A percentile compares a stretch with the other conserved stretches of the same genome.
These are phyloP conservation scores for Aspergillus carlsbadensis DNA, from an alignment of 495 filamentous ascomycete genomes.

Conservation along the genomic window DNA sequence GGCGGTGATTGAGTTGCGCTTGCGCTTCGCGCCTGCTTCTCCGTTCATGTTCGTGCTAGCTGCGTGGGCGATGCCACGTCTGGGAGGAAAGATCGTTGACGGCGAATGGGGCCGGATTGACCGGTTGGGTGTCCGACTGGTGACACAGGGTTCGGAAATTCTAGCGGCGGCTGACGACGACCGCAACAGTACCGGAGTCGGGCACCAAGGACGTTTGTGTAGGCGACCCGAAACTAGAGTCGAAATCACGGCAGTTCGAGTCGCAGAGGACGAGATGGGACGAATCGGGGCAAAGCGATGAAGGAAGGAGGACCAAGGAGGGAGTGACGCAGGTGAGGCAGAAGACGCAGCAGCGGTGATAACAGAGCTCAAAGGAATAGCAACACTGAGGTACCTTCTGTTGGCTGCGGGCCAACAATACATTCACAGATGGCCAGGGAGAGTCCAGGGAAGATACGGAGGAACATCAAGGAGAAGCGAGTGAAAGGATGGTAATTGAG, in stretches of 20 bases:
- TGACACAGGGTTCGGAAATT: conserved; percentile 1
- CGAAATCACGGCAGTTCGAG: background rate
- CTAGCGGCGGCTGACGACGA: conserved; percentile 8
- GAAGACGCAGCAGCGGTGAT: conserved; percentile 6
- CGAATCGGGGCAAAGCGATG: background rate
- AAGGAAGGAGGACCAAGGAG: conserved; percentile 1
- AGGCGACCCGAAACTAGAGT: conserved; percentile 1
- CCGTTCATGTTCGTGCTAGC: conserved; percentile 53
- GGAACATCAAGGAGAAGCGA: conserved; percentile 7
- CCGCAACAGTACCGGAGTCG: conserved; percentile 6
- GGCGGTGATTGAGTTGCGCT: conserved; percentile 53
- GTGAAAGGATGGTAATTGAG: conserved; percentile 8
- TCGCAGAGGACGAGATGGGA: background rate
- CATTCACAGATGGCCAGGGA: conserved; percentile 30
- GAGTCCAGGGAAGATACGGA: conserved; percentile 11
- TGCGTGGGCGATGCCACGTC: conserved; percentile 2
- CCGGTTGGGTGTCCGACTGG: background rate
- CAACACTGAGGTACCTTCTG: conserved; percentile 34
- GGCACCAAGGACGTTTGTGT: conserved; percentile 11
- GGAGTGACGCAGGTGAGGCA: conserved; percentile 11
- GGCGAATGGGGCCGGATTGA: conserved; percentile 11
- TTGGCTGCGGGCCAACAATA: conserved; percentile 26
- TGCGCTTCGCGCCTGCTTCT: conserved; percentile 57
- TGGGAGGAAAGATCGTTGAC: conserved; percentile 11
- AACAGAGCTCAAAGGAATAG: conserved; percentile 14